Conservation (phyloP, 225 moss, liverwort and hornwort species). For the Asterella californica region DNA sequence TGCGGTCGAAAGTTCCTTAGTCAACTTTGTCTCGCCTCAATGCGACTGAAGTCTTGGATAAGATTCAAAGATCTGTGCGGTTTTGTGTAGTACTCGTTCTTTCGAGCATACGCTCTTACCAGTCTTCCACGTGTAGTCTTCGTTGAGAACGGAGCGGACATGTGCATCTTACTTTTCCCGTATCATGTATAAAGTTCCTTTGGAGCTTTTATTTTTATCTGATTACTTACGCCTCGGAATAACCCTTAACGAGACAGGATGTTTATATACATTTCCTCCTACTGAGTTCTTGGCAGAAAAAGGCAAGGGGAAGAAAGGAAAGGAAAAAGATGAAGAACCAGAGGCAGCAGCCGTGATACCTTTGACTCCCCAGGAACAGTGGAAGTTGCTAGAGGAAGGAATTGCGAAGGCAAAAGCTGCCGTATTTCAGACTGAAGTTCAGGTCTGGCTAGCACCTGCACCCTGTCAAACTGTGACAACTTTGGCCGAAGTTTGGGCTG, state of each 20-base stretch:
- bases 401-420: constrained; percentile 30
- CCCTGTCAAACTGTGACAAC: no score
- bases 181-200: no score
- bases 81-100: no score
- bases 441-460: constrained; percentile 31
- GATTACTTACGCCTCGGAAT: not conserved
- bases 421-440: constrained; percentile 50
- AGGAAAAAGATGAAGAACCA: constrained; percentile 22
- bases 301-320: constrained; percentile 21
- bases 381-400: constrained; percentile 49
- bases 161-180: no score
- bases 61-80: no score
- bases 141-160: no score
- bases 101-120: no score
- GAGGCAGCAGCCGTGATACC: constrained; percentile 1
- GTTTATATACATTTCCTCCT: not conserved
- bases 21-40: not conserved
- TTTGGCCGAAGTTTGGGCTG: not conserved
- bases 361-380: constrained; percentile 45
- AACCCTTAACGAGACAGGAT: not conserved
- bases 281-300: constrained; percentile 18
- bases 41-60: no score
- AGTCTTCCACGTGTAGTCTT: no score
- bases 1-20: not conserved
- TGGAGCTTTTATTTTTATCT: not conserved